Conservation (phyloP, 1,284 basidiomycete genomes). For the Bondarzewia mesenterica region DNA sequence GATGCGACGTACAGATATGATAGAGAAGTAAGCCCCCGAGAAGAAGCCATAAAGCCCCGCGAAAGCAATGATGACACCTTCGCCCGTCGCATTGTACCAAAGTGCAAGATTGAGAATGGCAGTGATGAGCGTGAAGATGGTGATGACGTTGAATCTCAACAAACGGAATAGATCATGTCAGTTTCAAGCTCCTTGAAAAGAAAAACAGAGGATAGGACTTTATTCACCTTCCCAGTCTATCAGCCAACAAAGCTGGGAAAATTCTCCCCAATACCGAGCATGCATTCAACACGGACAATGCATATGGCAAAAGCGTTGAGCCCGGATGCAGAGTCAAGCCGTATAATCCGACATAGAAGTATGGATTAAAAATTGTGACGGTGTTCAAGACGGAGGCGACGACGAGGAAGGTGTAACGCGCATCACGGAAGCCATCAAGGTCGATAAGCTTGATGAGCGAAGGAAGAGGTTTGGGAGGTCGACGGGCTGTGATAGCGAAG, state of each 20-base stretch:
- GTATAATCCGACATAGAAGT: not conserved
- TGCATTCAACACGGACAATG: not conserved
- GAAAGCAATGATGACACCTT: not conserved
- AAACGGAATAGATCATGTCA: too few species aligned
- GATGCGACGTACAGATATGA: not conserved
- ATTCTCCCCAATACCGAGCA: not conserved
- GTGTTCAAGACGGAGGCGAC: not conserved
- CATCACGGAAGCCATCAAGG: not conserved
- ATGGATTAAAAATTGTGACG: constrained; percentile 1
- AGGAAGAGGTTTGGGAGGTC: not conserved
- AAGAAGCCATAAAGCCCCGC: not conserved
- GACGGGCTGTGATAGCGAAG: not conserved
- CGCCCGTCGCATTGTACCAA: not conserved
- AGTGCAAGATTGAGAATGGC: not conserved
- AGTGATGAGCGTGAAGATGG: not conserved
- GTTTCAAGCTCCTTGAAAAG: not conserved
- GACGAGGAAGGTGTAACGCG: not conserved
- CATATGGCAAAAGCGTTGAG: not conserved
- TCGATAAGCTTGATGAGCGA: not conserved
- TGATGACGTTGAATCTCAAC: not conserved
- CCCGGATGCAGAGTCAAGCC: not conserved
- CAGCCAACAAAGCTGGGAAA: not conserved
- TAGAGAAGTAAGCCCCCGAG: not conserved
- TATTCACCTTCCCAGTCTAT: not conserved
- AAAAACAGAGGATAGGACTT: not conserved